A percentile compares a stretch with the other conserved stretches of the same genome.
These are phyloP conservation scores for Saccharomycopsis lassenensis DNA, from an alignment of 805 yeast genomes.

Conservation along the genomic window DNA sequence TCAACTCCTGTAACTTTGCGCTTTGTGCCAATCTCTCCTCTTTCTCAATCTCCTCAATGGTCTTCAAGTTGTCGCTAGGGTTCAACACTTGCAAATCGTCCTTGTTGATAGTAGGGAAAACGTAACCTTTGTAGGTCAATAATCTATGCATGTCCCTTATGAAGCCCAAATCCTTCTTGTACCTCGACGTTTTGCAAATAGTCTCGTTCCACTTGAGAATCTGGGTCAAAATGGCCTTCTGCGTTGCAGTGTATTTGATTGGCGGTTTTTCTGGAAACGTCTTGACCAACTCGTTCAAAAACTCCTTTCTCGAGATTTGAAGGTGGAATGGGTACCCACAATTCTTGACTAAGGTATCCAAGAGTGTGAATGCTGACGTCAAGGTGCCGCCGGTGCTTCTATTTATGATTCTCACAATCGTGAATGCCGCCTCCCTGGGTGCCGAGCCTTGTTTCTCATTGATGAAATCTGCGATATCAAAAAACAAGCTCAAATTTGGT, in stretches of 20 bases:
- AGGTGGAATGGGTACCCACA: constrained; percentile 97
- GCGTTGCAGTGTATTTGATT: constrained; percentile 68
- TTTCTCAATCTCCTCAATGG: constrained; percentile 80
- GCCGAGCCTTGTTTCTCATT: constrained; percentile 85
- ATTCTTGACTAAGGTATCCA: constrained; percentile 90
- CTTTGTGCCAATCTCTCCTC: constrained; percentile 90
- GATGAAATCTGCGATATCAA: constrained; percentile 88
- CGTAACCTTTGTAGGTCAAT: constrained; percentile 79
- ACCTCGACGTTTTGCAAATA: constrained; percentile 77
- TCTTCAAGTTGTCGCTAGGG: constrained; percentile 77
- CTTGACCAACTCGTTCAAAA: constrained; percentile 84
- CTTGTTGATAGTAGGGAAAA: constrained; percentile 81
- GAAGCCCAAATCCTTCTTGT: constrained; percentile 85
- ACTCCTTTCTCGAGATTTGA: constrained; percentile 91
- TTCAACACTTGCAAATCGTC: constrained; percentile 91
- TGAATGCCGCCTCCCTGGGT: constrained; percentile 87
- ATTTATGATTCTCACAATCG: constrained; percentile 73
- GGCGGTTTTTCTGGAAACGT: constrained; percentile 95
- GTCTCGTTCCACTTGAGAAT: constrained; percentile 98
- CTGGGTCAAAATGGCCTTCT: constrained; percentile 74
- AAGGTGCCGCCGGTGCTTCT: constrained; percentile 77
- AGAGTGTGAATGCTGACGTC: constrained; percentile 65
- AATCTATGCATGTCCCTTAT: constrained; percentile 94
- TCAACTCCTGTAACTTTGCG: constrained; percentile 91
- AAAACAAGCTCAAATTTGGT: constrained; percentile 79